Evolutionary conservation across 2,329 filamentous ascomycete genomes (phyloP).

Genomic region (Claviceps maximensis): DNA sequence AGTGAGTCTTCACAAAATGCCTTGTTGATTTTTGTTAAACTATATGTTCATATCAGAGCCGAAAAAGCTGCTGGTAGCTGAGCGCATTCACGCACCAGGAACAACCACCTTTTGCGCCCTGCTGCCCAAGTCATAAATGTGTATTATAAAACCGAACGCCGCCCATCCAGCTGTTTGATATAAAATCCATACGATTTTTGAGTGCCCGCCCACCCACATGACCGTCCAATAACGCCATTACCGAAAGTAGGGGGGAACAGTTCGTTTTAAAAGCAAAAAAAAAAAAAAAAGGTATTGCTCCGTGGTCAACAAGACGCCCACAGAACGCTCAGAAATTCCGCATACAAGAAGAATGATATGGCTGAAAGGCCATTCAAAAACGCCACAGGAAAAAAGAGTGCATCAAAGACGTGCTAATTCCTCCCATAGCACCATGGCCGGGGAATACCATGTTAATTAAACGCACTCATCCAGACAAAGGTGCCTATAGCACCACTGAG

Average conservation of each 20-base stretch:
- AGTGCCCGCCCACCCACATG: too few species aligned
- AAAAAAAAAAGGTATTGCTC: neutral
- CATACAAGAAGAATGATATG: neutral
- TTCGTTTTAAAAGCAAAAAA: neutral
- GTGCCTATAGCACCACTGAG: constrained; percentile 27
- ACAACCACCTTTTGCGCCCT: neutral
- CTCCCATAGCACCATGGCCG: neutral
- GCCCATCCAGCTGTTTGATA: neutral
- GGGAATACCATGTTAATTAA: constrained; percentile 11
- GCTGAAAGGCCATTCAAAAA: neutral
- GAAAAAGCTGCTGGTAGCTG: neutral
- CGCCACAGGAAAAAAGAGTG: neutral
- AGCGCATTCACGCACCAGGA: neutral
- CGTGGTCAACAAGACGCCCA: neutral
- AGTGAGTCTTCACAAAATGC: neutral
- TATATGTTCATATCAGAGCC: neutral
- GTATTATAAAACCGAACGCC: neutral
- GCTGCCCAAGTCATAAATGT: neutral
- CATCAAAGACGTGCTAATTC: neutral
- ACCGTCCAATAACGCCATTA: neutral
- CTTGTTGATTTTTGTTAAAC: neutral
- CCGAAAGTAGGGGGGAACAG: neutral
- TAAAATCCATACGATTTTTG: neutral
- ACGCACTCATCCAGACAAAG: constrained; percentile 38
- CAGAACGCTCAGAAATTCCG: too few species aligned